Percentiles rank a stretch among this genome's conserved stretches.
Evolutionary conservation across 2,329 filamentous ascomycete species (phyloP).

Genomic region (Chalara sp.): DNA sequence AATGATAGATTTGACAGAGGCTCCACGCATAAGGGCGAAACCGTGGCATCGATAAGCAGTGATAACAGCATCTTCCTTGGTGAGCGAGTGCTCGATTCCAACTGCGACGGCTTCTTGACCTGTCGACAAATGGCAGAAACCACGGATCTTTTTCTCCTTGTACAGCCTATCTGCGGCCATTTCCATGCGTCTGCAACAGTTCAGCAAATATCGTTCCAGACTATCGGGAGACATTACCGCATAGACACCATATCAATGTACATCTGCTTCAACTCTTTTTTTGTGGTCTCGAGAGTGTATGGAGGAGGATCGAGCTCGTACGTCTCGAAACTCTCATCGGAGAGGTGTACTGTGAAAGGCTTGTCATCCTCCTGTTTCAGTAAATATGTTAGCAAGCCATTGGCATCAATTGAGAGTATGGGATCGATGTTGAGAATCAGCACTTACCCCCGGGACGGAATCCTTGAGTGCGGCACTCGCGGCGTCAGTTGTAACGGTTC

Average conservation of each 20-base stretch:
- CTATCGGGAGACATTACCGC: constrained; percentile 52
- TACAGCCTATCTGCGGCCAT: constrained; percentile 98
- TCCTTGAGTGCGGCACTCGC: constrained; percentile 81
- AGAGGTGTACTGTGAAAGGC: constrained; percentile 85
- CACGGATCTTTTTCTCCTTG: constrained; percentile 99
- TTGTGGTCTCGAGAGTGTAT: constrained; percentile 89
- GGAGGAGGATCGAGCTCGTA: constrained; percentile 96
- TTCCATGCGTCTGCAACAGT: constrained; percentile 78
- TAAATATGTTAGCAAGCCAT: not conserved
- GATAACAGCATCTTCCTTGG: constrained; percentile 87
- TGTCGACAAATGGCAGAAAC: constrained; percentile 98
- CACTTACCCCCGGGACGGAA: constrained; percentile 57
- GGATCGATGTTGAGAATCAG: constrained; percentile 8
- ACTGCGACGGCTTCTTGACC: constrained; percentile 96
- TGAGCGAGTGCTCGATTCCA: constrained; percentile 94
- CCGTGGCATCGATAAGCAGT: constrained; percentile 99
- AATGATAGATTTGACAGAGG: constrained; percentile 83
- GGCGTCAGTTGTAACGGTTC: constrained; percentile 90
- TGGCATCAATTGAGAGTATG: constrained; percentile 2
- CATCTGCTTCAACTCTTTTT: constrained; percentile 98
- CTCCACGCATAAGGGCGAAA: constrained; percentile 94
- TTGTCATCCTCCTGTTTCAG: constrained; percentile 76
- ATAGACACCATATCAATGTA: constrained; percentile 96
- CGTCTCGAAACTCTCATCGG: constrained; percentile 98
- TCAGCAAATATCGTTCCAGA: constrained; percentile 5